Base-by-base conservation (phyloP, 768 basidiomycete genomes). In the Pulveroboletus frians region DNA sequence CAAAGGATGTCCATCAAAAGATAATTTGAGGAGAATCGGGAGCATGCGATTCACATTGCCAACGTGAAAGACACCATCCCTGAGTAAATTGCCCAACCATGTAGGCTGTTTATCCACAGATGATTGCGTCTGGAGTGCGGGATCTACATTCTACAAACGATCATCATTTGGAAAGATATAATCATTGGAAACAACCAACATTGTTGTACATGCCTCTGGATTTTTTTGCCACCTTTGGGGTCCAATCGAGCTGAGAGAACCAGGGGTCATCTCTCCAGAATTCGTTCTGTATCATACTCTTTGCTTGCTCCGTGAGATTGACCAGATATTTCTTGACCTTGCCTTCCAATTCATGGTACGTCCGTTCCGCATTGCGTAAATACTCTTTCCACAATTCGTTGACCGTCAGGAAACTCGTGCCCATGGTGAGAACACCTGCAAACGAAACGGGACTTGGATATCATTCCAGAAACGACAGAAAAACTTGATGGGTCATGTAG, bases 401-500 rank as follows among this genome's bases (percentile, higher is more conserved):
- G 41, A 98, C 92, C 1, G 91, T 85, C 36, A 99, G 73, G 60
- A 97, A 90, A 43, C 88, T 84, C 15, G 85, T 90, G 1, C 91
- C 89, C 95, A 98, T 98, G 3, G 81, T 81, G 37, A 94, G 70
- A 23, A 93, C 77, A 6, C 95, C 94, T 0, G 92, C 85, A 63
- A 97, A 97, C 1, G 90, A 88, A 3, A 90, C 92, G 0, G 94
- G 96, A 63, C 86, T 88, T 0, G 94, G 92, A 66, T 94, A 99
- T 5, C 81, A 81, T 23, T 73, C 62, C 37, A 92, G 74, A 63
- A 95, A 99, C 0, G 81, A 75, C 11, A 74, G 58, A 63, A 81
- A 96, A 7, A 98, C 90, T 5, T 77, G 73, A 60, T 94, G 88
- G 0, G 95, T 99, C 42, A 87, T 81, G 27, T 73, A 67, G 30